Percentiles rank a stretch among this genome's conserved stretches.
Conservation (phyloP, 2,329 filamentous ascomycete genomes). For the Trichoderma harzianum region DNA sequence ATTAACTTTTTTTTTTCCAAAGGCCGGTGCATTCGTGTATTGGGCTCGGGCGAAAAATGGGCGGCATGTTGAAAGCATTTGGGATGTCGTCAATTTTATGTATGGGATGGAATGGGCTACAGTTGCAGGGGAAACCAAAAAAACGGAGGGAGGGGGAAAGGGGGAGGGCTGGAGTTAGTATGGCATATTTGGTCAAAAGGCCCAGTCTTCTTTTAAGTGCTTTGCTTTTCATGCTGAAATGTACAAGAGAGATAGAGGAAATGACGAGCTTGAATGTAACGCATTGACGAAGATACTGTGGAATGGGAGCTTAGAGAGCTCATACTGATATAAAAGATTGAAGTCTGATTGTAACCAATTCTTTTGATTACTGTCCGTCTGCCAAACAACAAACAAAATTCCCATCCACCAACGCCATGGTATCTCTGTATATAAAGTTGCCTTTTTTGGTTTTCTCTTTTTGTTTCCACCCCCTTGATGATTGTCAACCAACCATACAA, state of each 20-base stretch:
- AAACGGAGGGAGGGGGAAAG: neutral
- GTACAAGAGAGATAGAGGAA: conserved; percentile 33
- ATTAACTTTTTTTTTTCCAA: conserved; percentile 10
- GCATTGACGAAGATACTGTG: neutral
- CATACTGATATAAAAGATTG: neutral
- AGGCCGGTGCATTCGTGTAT: conserved; percentile 8
- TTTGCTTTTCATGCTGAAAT: conserved; percentile 28
- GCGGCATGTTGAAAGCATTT: conserved; percentile 1
- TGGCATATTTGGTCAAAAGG: conserved; percentile 11
- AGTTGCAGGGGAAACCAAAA: conserved; percentile 16
- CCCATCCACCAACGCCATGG: conserved; percentile 19
- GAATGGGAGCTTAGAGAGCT: neutral
- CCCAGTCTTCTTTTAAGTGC: neutral
- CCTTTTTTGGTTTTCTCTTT: neutral
- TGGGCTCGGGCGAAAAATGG: conserved; percentile 7
- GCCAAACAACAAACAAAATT: neutral
- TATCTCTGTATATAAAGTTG: conserved; percentile 15
- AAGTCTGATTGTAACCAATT: neutral
- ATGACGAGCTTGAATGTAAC: conserved; percentile 15
- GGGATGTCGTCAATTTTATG: neutral
- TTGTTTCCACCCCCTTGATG: neutral
- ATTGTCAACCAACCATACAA: neutral
- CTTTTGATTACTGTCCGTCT: neutral
- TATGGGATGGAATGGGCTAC: conserved; percentile 5
- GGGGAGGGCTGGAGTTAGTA: neutral